These are phyloP conservation scores for Cryptococcus sp. DNA, from an alignment of 1,284 basidiomycete genomes.

Conservation along the genomic window DNA sequence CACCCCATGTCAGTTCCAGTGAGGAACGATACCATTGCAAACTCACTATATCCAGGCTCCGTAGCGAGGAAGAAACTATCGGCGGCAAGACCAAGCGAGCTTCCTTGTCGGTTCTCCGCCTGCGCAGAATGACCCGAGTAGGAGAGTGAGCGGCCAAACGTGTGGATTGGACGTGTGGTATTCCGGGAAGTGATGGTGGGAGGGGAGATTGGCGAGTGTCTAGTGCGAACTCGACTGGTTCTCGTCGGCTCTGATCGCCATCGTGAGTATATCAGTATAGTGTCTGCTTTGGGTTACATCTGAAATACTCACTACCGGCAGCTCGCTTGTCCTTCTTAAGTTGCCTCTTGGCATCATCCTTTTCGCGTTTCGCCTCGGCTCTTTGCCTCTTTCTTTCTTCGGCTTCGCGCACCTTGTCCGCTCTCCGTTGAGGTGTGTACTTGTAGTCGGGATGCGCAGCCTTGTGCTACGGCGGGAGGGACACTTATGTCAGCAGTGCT, in stretches of 20 bases:
- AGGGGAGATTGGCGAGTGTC: slow-evolving; percentile 13
- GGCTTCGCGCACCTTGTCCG: slow-evolving; percentile 59
- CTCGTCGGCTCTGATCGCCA: slow-evolving; percentile 12
- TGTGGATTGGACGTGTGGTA: too few relatives aligned
- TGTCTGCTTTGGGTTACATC: not conserved
- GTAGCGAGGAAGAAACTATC: too few relatives aligned
- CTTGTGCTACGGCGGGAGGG: slow-evolving; percentile 56
- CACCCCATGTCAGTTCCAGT: too few relatives aligned
- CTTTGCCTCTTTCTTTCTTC: slow-evolving; percentile 60
- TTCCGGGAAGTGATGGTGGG: not conserved
- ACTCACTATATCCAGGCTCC: too few relatives aligned
- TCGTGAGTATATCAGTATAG: not conserved
- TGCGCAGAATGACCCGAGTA: too few relatives aligned
- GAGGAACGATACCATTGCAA: too few relatives aligned
- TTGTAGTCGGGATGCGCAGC: slow-evolving; percentile 69
- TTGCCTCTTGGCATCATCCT: slow-evolving; percentile 30
- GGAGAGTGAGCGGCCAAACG: too few relatives aligned
- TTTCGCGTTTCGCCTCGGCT: slow-evolving; percentile 50
- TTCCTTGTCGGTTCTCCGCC: too few relatives aligned
- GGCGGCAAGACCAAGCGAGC: too few relatives aligned
- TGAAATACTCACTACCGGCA: slow-evolving; percentile 13
- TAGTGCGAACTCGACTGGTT: slow-evolving; percentile 2
- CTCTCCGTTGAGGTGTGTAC: slow-evolving; percentile 60
- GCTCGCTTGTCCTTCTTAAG: slow-evolving; percentile 22
- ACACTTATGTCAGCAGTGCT: too few relatives aligned